phyloP scores from a whole-genome alignment of 2,329 filamentous ascomycete genomes.

The Aspergillus sp. region DNA sequence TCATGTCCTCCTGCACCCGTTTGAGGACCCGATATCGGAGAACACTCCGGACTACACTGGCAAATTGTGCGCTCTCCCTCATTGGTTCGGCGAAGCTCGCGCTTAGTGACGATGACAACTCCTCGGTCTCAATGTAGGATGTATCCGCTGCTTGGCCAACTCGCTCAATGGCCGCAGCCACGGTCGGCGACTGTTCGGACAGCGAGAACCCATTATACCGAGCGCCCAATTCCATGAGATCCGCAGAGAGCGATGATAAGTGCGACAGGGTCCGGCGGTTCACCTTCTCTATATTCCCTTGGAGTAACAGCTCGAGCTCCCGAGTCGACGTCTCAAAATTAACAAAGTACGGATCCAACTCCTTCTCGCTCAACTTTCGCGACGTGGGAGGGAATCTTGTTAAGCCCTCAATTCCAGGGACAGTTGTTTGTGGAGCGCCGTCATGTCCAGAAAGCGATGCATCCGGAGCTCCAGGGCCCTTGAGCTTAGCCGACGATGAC shows the following conservation, averaged over 20 bases:
- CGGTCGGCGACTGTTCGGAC: constrained; percentile 78
- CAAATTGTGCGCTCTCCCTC: constrained; percentile 95
- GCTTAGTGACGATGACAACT: constrained; percentile 76
- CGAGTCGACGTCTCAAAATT: constrained; percentile 87
- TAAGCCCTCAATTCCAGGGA: constrained; percentile 55
- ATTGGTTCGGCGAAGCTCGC: constrained; percentile 95
- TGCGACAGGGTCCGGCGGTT: constrained; percentile 84
- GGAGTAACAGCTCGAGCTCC: constrained; percentile 78
- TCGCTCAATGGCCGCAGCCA: constrained; percentile 87
- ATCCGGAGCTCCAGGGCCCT: constrained; percentile 34
- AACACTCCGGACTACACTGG: constrained; percentile 81
- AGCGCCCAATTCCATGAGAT: constrained; percentile 88
- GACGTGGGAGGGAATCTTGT: constrained; percentile 74
- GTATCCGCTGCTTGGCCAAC: constrained; percentile 90
- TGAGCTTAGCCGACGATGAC: constrained; percentile 75
- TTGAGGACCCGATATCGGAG: constrained; percentile 85
- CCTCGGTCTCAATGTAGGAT: constrained; percentile 91
- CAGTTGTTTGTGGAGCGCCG: constrained; percentile 48
- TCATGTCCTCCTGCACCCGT: constrained; percentile 95
- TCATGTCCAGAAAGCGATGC: constrained; percentile 42
- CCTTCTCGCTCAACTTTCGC: constrained; percentile 69
- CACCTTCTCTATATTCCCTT: constrained; percentile 92
- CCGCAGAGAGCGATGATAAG: constrained; percentile 69
- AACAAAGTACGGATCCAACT: constrained; percentile 92
- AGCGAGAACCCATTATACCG: constrained; percentile 94